Percentiles rank a stretch among this genome's conserved stretches.
Conservation (phyloP, 2,329 filamentous ascomycete species). For the Hypoxylon sp. region DNA sequence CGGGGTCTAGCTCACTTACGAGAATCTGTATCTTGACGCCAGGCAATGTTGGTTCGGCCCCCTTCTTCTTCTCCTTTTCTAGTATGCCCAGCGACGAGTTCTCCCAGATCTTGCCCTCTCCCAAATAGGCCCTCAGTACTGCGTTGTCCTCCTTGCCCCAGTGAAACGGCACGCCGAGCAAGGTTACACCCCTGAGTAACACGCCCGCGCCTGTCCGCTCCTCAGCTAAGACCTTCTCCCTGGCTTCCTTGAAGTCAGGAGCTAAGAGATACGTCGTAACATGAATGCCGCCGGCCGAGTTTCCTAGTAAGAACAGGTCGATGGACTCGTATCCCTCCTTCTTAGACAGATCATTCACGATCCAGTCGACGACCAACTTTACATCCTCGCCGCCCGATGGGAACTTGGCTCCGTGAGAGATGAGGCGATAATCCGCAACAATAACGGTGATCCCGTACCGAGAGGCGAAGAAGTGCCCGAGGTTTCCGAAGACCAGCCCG, state of each 20-base stretch:
- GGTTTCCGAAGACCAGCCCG: slow-evolving; percentile 55
- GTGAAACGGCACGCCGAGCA: slow-evolving; percentile 50
- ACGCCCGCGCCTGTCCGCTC: slow-evolving; percentile 34
- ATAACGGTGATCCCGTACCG: slow-evolving; percentile 55
- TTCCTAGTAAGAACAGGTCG: slow-evolving; percentile 58
- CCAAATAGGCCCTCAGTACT: slow-evolving; percentile 46
- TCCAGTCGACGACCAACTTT: slow-evolving; percentile 55
- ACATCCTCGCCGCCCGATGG: slow-evolving; percentile 60
- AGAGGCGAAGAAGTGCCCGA: slow-evolving; percentile 59
- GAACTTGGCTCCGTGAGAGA: slow-evolving; percentile 57
- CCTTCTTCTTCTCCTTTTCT: slow-evolving; percentile 39
- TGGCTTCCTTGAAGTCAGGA: slow-evolving; percentile 43
- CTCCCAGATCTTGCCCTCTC: slow-evolving; percentile 45
- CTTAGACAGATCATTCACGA: slow-evolving; percentile 45
- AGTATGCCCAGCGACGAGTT: slow-evolving; percentile 46
- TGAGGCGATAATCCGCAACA: slow-evolving; percentile 58
- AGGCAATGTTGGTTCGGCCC: slow-evolving; percentile 36
- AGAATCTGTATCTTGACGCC: slow-evolving; percentile 46
- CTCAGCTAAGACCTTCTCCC: slow-evolving; percentile 30
- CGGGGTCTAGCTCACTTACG: slow-evolving; percentile 51
- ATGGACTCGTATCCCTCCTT: slow-evolving; percentile 49
- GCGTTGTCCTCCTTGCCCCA: slow-evolving; percentile 46
- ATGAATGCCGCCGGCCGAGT: slow-evolving; percentile 60
- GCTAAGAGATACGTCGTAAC: slow-evolving; percentile 56
- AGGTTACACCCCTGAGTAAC: slow-evolving; percentile 44